Percentiles rank a stretch among this genome's conserved stretches.
Evolutionary conservation across 169 alveolate species (phyloP).

Genomic region (Amoebophrya sp.): DNA sequence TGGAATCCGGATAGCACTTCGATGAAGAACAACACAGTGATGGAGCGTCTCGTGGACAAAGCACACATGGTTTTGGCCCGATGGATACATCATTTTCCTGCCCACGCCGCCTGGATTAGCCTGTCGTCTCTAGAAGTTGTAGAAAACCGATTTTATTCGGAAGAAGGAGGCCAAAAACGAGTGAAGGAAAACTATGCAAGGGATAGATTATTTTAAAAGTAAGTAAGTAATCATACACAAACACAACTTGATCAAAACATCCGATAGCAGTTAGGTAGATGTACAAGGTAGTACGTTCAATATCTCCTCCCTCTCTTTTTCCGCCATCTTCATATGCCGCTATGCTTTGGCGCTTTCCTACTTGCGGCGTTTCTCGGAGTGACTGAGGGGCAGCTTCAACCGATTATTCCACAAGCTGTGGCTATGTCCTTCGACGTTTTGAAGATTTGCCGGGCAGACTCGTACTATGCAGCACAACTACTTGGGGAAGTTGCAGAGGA

Average conservation of each 20-base stretch:
- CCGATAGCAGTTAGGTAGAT: not conserved
- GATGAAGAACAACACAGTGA: not conserved
- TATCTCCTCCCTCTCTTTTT: not conserved
- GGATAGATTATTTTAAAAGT: not conserved
- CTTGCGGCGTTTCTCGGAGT: not conserved
- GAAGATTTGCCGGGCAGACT: not conserved
- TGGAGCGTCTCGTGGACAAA: not conserved
- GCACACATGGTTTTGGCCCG: not conserved
- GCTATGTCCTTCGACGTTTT: not conserved
- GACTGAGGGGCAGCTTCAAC: not conserved
- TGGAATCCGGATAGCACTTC: not conserved
- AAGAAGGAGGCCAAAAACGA: not conserved
- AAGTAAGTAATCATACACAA: not conserved
- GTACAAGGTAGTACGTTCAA: not conserved
- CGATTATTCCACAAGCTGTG: not conserved
- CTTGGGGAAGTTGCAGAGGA: too few relatives aligned
- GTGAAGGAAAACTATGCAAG: not conserved
- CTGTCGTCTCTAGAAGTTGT: not conserved
- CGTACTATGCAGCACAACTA: too few relatives aligned
- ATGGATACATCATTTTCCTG: not conserved
- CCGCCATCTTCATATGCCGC: not conserved
- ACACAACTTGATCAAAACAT: too few relatives aligned
- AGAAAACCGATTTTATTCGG: not conserved
- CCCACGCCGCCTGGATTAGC: not conserved
- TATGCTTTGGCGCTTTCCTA: not conserved